Evolutionary conservation across 2,329 filamentous ascomycete species (phyloP), one percentile per base, ranked within the genome.

Genomic region (Neoarthrinium moseri): DNA sequence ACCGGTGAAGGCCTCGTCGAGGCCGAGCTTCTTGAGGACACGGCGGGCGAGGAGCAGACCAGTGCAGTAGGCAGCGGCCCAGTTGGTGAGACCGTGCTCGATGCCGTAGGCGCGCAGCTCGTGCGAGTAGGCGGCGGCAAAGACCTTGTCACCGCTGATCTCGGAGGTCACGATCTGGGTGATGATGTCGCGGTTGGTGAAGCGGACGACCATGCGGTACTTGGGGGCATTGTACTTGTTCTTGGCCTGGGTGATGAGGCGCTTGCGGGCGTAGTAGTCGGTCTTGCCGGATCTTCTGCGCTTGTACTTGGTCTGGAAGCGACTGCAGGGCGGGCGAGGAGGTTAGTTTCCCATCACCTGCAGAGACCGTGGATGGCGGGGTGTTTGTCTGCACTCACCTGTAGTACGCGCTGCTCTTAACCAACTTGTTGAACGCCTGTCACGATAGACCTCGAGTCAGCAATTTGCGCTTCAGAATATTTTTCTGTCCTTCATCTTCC

Each of bases 201-300:
- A 96, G 74, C 94, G 94, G 72, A 99, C 90, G 61, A 99, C 94
- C 69, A 99, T 87, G 70, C 94, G 89, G 87, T 99, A 97, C 86
- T 99, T 99, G 77, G 94, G 94, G 56, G 94, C 88, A 80, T 95
- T 95, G 88, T 97, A 99, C 88, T 99, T 99, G 90, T 99, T 99
- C 90, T 97, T 99, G 80, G 94, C 94, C 84, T 99, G 94, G 81
- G 90, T 91, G 83, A 97, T 94, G 75, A 99, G 84, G 70, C 94
- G 88, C 89, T 97, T 97, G 75, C 94, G 92, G 72, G 94, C 94
- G 76, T 96, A 97, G 90, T 99, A 99, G 75, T 99, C 94, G 80
- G 94, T 99, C 89, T 99, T 99, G 72, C 94, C 94, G 68, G 87
- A 71, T 62, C 89, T 85, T 77, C 94, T 87, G 73, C 94, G 91